A percentile compares a stretch with the other conserved stretches of the same genome.
Conservation (phyloP, 2,329 filamentous ascomycete species). For the Domatiomyces catenatus region DNA sequence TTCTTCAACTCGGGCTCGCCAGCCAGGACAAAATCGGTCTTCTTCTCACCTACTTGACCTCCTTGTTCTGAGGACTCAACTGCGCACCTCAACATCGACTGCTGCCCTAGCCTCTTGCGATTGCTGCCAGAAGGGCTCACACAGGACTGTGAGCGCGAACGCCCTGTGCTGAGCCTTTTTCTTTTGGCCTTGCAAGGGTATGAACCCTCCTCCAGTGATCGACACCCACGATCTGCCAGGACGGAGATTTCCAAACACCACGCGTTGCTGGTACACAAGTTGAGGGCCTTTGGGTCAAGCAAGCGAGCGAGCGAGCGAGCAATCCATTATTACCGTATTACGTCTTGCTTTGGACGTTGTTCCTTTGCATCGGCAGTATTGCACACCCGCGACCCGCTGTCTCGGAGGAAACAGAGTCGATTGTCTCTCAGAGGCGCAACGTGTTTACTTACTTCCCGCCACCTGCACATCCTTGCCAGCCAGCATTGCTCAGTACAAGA, state of each 20-base stretch:
- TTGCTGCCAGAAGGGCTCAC: not conserved
- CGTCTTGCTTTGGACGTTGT: not conserved
- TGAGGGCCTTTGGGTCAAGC: not conserved
- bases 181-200: slow-evolving; percentile 1
- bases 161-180: not conserved
- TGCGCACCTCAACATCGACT: not conserved
- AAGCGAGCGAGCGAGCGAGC: no score
- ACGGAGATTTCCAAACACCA: not conserved
- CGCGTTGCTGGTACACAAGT: not conserved
- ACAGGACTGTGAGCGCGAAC: not conserved
- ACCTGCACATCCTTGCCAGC: not conserved
- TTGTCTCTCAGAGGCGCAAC: not conserved
- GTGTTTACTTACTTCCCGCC: not conserved
- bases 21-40: not conserved
- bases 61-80: not conserved
- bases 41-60: not conserved
- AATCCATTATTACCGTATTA: not conserved
- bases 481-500: not conserved
- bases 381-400: not conserved
- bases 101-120: not conserved
- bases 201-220: slow-evolving; percentile 1
- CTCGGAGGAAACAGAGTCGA: not conserved
- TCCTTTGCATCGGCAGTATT: not conserved
- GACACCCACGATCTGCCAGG: not conserved
- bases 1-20: slow-evolving; percentile 13